Evolutionary conservation across 805 yeast species (phyloP), one percentile per base, ranked within the genome.

Genomic region (Danielozyma ontarioensis): DNA sequence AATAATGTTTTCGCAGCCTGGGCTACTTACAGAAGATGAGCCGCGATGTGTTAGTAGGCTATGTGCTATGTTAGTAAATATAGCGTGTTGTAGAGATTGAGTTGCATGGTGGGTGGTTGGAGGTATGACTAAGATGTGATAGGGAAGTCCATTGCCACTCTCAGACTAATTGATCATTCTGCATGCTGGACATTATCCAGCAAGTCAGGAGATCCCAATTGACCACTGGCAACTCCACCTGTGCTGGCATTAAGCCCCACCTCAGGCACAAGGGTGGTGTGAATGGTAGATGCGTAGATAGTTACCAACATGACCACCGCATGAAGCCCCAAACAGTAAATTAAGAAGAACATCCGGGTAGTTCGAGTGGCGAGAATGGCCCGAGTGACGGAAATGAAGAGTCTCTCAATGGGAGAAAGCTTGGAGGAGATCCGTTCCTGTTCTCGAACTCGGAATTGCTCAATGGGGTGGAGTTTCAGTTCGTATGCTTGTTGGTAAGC

Each of bases 381-480:
- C 43, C 85, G 69, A 1, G 95, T 81, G 40, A 83, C 68, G 36
- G 79, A 76, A 38, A 79, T 76, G 42, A 81, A 83, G n/a, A 84
- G 58, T 38, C 94, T 69, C 46, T 93, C 97, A 36, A 83, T 52
- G 2, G 93, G 83, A 2, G 89, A 78, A 54, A 88, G 66, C 30
- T 76, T 72, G 5, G 88, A 76, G 32, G 73, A 71, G 29, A 83
- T 80, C 44, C 95, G 68, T 47, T 82, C 87, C 23, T 83, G 75
- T 51, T 87, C 96, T 41, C 78, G 65, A 28, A 78, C 72, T 47
- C 94, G 74, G 58, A 90, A 85, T 48, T 78, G 83, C 44, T 84
- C 90, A 39, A 88, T 76, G 21, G 96, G 94, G 46, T 87, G 88
- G 29, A 87, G 62, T 31, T 80, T 80, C 32, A 81, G 79, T 46